Conservation (phyloP, 257 asterid genomes). For the Salvia hispanica region DNA sequence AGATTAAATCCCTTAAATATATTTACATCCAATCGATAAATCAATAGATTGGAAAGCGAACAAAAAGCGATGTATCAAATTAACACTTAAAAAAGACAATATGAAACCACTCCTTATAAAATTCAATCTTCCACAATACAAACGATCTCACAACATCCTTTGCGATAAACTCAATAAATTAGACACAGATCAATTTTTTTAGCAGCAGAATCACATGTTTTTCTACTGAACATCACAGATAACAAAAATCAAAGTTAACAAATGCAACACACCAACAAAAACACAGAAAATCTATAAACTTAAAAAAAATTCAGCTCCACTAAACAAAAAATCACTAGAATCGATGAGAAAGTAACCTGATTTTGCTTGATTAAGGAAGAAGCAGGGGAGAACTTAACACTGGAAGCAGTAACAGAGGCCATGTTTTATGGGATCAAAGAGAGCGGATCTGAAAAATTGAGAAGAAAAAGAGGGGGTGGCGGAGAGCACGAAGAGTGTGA, state of each 20-base stretch:
- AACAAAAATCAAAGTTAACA: slow-evolving; percentile 1
- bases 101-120: neutral
- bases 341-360: slow-evolving; percentile 47
- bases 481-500: slow-evolving; percentile 63
- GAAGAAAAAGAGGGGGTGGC: slow-evolving; percentile 43
- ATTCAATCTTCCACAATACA: neutral
- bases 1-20: neutral
- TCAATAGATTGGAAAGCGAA: neutral
- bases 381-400: slow-evolving; percentile 45
- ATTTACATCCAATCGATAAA: neutral
- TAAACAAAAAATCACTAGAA: slow-evolving; percentile 9
- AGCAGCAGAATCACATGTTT: neutral
- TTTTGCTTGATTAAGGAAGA: slow-evolving; percentile 59
- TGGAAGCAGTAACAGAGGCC: slow-evolving; percentile 68
- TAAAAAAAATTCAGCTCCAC: neutral
- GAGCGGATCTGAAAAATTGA: slow-evolving; percentile 42
- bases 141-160: neutral
- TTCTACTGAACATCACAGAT: slow-evolving; percentile 10
- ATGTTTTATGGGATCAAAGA: slow-evolving; percentile 36
- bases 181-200: neutral
- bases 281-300: neutral
- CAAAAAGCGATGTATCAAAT: neutral
- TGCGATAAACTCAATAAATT: neutral
- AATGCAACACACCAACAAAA: slow-evolving; percentile 1
- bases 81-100: neutral